Conservation (phyloP, 139 green algal species). For the Picochlorum sp. region DNA sequence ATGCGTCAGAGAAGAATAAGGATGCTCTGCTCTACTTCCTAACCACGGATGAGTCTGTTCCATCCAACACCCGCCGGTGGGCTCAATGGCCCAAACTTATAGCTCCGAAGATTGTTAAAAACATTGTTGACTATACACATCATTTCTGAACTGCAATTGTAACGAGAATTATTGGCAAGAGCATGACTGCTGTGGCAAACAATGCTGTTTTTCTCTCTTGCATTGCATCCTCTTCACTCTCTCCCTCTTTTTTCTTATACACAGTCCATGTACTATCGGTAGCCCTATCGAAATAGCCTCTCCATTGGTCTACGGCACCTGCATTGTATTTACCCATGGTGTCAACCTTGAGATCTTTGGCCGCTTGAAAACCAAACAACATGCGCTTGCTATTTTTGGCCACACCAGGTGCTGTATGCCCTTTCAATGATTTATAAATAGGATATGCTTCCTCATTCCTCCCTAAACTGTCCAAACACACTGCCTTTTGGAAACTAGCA, state of each 20-base stretch:
- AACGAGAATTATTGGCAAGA: slow-evolving; percentile 15
- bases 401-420: slow-evolving; percentile 41
- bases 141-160: slow-evolving; percentile 14
- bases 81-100: slow-evolving; percentile 27
- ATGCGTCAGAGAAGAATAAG: neutral
- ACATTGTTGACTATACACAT: neutral
- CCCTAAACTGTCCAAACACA: slow-evolving; percentile 77
- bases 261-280: neutral
- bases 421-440: slow-evolving; percentile 52
- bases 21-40: slow-evolving; percentile 12
- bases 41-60: slow-evolving; percentile 24
- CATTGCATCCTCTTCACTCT: slow-evolving; percentile 14
- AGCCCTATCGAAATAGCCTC: slow-evolving; percentile 30
- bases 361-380: slow-evolving; percentile 68
- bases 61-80: slow-evolving; percentile 30
- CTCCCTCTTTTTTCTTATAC: slow-evolving; percentile 14
- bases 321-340: slow-evolving; percentile 15
- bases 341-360: slow-evolving; percentile 46
- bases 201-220: neutral
- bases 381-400: slow-evolving; percentile 58
- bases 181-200: slow-evolving; percentile 20
- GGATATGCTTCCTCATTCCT: slow-evolving; percentile 42
- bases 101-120: slow-evolving; percentile 27
- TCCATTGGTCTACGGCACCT: slow-evolving; percentile 11
- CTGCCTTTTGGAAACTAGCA: slow-evolving; percentile 59